Base-by-base conservation (phyloP, 2,329 filamentous ascomycete species). In the Rhexocercosporidium sp. region DNA sequence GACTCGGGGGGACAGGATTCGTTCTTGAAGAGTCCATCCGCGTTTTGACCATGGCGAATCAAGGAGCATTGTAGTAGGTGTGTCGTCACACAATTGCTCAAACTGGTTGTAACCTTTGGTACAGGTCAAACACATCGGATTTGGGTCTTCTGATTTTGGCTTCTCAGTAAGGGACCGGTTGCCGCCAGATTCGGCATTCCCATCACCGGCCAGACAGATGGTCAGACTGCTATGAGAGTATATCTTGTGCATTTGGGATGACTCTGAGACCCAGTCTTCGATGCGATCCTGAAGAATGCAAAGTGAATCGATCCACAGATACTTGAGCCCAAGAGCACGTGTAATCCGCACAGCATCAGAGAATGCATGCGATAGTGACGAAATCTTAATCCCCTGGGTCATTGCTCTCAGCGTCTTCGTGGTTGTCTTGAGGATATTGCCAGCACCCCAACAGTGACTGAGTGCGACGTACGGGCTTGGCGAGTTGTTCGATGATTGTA, bases 281-380 rank as follows among this genome's bases (percentile, higher is more conserved):
- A n/a, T n/a, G 29, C 44, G 46, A 60, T 66, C 65, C 41, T 66
- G 59, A 12, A 63, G 39, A 31, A 66, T 66, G 37, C 65, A 66
- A 14, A 63, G 44, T 27, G 65, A 56, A 22, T 66, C 65, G n/a
- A 66, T 66, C 65, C 65, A 66, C 34, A 66, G 34, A 14, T 66
- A 66, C 4, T 51, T 31, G 14, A 66, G 46, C 7, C 60, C 47
- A 25, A 66, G 31, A 22, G 65, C 59, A 22, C 65, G 44, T 31
- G 59, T 63, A 27, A 66, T 63, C 14, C 54, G 41, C 20, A 66
- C 54, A 22, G 65, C 65, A 34, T 63, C 41, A 9, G 46, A 41
- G 37, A 66, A 66, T 20, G 60, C 62, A 53, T 46, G 11, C 14
- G 65, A 62, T 6, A 66, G 22, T 18, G 60, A 59, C 5, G 60